Percentiles rank a stretch among this genome's conserved stretches.
These are phyloP conservation scores for Exserohilum turcica DNA, from an alignment of 2,329 filamentous ascomycete genomes.

Conservation along the genomic window DNA sequence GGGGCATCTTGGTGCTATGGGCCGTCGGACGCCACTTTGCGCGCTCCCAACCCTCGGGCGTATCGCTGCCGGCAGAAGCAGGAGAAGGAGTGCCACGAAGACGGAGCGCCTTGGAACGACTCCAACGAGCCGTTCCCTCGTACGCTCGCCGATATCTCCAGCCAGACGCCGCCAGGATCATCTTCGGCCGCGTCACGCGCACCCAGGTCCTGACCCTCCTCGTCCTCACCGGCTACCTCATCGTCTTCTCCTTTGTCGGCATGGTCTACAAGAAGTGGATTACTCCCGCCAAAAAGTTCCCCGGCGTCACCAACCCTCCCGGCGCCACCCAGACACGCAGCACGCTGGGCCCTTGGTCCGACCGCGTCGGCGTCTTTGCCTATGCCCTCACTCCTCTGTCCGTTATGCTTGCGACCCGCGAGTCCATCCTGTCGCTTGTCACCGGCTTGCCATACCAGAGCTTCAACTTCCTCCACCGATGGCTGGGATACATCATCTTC, in stretches of 20 bases:
- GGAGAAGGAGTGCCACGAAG: constrained; percentile 31
- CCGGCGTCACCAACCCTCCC: constrained; percentile 54
- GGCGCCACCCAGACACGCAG: constrained; percentile 67
- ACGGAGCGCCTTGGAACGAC: constrained; percentile 31
- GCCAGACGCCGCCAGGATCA: constrained; percentile 59
- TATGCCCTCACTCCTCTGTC: constrained; percentile 76
- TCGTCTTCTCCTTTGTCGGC: constrained; percentile 68
- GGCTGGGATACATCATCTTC: constrained; percentile 75
- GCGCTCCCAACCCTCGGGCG: constrained; percentile 34
- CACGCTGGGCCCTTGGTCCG: constrained; percentile 68
- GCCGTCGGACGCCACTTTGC: constrained; percentile 42
- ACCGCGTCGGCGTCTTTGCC: constrained; percentile 72
- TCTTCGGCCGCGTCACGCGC: constrained; percentile 72
- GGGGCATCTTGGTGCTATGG: constrained; percentile 55
- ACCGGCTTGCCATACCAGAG: constrained; percentile 77
- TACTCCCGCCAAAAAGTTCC: constrained; percentile 65
- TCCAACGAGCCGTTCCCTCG: constrained; percentile 48
- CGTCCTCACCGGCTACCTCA: constrained; percentile 65
- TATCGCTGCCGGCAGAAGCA: constrained; percentile 27
- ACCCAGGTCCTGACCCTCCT: constrained; percentile 68
- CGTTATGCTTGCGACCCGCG: constrained; percentile 68
- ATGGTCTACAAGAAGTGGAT: constrained; percentile 72
- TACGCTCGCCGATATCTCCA: constrained; percentile 61
- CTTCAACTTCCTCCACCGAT: constrained; percentile 68
- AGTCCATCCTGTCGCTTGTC: constrained; percentile 70